Evolutionary conservation across 2,329 filamentous ascomycete genomes (phyloP), one percentile per base, ranked within the genome.

Genomic region (Alternaria consortialis): DNA sequence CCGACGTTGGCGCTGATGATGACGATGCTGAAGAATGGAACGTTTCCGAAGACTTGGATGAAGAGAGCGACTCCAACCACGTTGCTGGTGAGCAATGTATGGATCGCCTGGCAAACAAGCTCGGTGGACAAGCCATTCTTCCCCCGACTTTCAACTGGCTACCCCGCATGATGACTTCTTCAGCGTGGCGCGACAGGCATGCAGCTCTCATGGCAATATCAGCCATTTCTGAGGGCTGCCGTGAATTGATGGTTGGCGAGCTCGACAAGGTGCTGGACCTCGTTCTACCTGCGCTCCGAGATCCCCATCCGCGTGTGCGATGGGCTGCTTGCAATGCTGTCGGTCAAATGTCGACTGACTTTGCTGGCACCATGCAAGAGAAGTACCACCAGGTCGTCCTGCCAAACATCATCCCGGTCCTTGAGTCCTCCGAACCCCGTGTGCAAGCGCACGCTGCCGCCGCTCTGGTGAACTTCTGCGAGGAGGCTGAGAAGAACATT

Each of bases 271-370:
- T 99, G 23, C 85, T 99, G 48, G 93, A 97, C 66, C 86, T 99
- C 57, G 94, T 99, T n/a, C 88, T 97, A 51, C 95, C 95, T 15
- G 91, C 94, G 36, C 85, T 99, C 36, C 89, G 90, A 71, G 94
- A 99, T 75, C 87, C 91, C 39, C 95, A 99, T 76, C 92, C 95
- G 40, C 92, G 95, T 75, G 95, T 99, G 56, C 90, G 94, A 72
- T 99, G 96, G 90, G 95, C 95, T 53, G 95, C 94, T 34, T 99
- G 95, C 84, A 98, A 99, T 76, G 95, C 95, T 42, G 86, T 99
- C n/a, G 95, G 95, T 29, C 95, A 99, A 80, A 99, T 99, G 95
- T 98, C 94, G 82, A 99, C 95, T 32, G 95, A 99, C 76, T 99
- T 99, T 79, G 94, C 96, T 12, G 94, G 94, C 12, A 96, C 91